phyloP scores from a whole-genome alignment of 192 early-diverging fungal genomes.

The Coemansia sp. region DNA sequence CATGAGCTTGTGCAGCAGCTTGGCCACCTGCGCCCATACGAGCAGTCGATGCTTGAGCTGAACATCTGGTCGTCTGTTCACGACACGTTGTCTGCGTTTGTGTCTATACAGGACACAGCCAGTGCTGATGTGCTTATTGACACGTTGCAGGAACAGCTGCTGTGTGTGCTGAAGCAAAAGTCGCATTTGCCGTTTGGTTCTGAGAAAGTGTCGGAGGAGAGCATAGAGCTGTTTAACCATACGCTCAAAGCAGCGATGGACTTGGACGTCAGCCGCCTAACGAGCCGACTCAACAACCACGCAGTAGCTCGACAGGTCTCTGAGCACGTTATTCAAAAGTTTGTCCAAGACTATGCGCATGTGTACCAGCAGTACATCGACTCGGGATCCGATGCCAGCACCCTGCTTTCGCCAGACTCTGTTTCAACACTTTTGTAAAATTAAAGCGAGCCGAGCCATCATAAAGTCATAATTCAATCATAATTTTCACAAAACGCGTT shows the following conservation, averaged over 20 bases:
- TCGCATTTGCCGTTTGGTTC: conserved; percentile 26
- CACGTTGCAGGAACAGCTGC: conserved; percentile 11
- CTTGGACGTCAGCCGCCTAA: conserved; percentile 27
- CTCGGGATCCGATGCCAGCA: not conserved
- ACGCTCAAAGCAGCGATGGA: conserved; percentile 27
- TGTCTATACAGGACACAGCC: conserved; percentile 4
- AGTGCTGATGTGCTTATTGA: conserved; percentile 5
- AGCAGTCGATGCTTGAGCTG: conserved; percentile 32
- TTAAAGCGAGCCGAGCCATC: too few relatives aligned
- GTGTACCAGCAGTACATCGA: conserved; percentile 12
- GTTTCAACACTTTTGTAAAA: not conserved
- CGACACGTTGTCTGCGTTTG: not conserved
- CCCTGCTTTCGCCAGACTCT: conserved; percentile 1
- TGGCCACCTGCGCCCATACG: conserved; percentile 10
- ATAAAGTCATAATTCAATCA: too few relatives aligned
- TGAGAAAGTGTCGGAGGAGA: not conserved
- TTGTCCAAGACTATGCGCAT: conserved; percentile 24
- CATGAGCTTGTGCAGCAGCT: not conserved
- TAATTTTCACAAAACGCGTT: not conserved
- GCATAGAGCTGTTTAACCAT: conserved; percentile 14
- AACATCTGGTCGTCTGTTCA: conserved; percentile 21
- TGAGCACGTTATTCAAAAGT: not conserved
- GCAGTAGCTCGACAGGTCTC: conserved; percentile 8
- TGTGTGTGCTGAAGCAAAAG: conserved; percentile 14
- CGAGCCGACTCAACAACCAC: conserved; percentile 27